Evolutionary conservation across 306 rosid genomes (phyloP), one percentile per base, ranked within the genome.

Genomic region (Herpetospermum pedunculosum): DNA sequence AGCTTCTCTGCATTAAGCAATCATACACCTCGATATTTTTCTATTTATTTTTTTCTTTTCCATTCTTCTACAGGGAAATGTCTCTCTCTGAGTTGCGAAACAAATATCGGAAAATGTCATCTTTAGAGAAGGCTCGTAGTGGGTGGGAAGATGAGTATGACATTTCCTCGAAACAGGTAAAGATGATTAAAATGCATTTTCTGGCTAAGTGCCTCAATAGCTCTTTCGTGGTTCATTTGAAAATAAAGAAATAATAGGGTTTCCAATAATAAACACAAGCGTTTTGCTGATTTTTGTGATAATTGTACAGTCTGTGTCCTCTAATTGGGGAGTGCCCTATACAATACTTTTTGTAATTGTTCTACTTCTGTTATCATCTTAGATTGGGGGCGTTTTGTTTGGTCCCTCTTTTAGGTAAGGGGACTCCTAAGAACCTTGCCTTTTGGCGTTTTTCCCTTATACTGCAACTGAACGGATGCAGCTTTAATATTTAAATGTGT

Each of bases 101-200:
- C 82, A 94, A 94, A 83, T 94, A 94, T 78, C 85, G 92, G 58
- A 94, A 89, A 84, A 78, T 83, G 15, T 87, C 92, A 67, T 88
- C 99, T 37, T 55, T 88, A 50, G 99, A 89, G 78, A 94, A 91
- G 85, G 96, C 99, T 76, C 84, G 78, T 67, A 74, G 81, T 85
- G 91, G 96, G 67, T 94, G 99, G 99, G 88, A 87, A 85, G 97
- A 88, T 73, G 99, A 94, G 77, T 94, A 89, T 79, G 89, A 83
- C 63, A 88, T 81, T 84, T 88, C 99, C n/a, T 94, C 96, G 37
- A 94, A 91, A 83, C 99, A 88, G 99, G 99, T 89, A 86, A 75
- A 65, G 75, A 63, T 76, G 55, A 49, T 28, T 50, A 5, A 25
- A 67, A 40, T n/a, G 14, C 19, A 13, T 41, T 67, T 67, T 41